Base-by-base conservation (phyloP, 129 eudicot species). In the Gnaphalium uliginosum region DNA sequence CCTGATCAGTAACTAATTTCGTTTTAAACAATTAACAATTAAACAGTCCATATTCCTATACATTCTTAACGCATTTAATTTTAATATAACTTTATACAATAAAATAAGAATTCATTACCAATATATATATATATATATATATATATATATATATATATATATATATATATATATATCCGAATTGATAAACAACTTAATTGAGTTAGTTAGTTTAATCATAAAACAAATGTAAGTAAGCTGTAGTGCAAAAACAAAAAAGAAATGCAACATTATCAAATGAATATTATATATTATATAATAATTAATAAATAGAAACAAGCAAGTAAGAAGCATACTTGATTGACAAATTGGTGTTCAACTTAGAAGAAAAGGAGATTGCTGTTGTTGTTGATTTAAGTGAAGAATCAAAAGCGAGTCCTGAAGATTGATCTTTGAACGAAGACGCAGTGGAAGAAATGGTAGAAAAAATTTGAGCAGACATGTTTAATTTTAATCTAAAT, bases 241-340 rank as follows among this genome's bases (percentile, higher is more conserved):
- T 29, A 19, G 23, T 24, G 25, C 41, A 2, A 11, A 76, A 54
- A 10, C 32, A 18, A 11, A 26, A 51, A 66, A 53, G 8, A 54
- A 23, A 67, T 15, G 18, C 18, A 24, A 4, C 39, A 22, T 19
- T 25, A 76, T 50, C 21, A 23, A 33, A 2, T 33, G 59, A 77
- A 68, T 22, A 58, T 22, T 7, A 2, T 7, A 2, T 21, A 57
- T n/a, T 25, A 21, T 1, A 51, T 26, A 17, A 1, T 22, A 19
- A 32, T 64, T 18, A 13, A 30, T 21, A 21, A 72, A 22, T 41
- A 33, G 13, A 0, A 65, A 33, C 2, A 27, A 76, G 25, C 13
- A 76, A 76, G 57, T 8, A 35, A 24, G 18, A 35, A 24, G 30
- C 29, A 33, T 71, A 79, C 78, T 41, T 79, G 68, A 63, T 63